A percentile compares a stretch with the other conserved stretches of the same genome.
These are phyloP conservation scores for Eucalyptus viminalis DNA, from an alignment of 345 rosid genomes.

Conservation along the genomic window DNA sequence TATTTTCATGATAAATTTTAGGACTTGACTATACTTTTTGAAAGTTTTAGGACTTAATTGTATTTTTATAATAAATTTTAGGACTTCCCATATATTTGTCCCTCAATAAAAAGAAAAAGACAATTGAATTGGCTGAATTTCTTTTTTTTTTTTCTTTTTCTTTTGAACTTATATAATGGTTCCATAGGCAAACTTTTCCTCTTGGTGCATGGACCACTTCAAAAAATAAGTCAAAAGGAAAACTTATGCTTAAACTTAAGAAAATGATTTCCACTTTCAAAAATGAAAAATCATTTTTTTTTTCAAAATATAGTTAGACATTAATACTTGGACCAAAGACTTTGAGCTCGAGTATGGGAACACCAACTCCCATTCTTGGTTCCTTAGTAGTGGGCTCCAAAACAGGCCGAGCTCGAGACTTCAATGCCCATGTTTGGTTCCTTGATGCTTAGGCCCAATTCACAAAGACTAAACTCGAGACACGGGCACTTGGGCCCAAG, in stretches of 20 bases:
- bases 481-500: neutral
- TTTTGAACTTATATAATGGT: neutral
- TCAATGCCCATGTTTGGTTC: fast-evolving
- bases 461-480: fast-evolving
- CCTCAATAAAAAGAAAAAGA: neutral
- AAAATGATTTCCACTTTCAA: neutral
- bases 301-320: neutral
- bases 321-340: neutral
- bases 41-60: fast-evolving
- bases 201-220: neutral
- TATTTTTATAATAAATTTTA: too few relatives aligned
- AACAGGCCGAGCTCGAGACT: fast-evolving
- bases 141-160: neutral
- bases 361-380: neutral
- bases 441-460: neutral
- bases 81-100: fast-evolving
- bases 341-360: neutral
- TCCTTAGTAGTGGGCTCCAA: neutral
- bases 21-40: fast-evolving
- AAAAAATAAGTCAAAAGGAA: neutral
- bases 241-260: neutral
- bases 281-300: neutral
- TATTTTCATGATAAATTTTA: too few relatives aligned
- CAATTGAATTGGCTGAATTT: neutral
- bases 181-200: neutral